phyloP scores from a whole-genome alignment of 2,329 filamentous ascomycete genomes.

The Rhynchosporium agropyri region DNA sequence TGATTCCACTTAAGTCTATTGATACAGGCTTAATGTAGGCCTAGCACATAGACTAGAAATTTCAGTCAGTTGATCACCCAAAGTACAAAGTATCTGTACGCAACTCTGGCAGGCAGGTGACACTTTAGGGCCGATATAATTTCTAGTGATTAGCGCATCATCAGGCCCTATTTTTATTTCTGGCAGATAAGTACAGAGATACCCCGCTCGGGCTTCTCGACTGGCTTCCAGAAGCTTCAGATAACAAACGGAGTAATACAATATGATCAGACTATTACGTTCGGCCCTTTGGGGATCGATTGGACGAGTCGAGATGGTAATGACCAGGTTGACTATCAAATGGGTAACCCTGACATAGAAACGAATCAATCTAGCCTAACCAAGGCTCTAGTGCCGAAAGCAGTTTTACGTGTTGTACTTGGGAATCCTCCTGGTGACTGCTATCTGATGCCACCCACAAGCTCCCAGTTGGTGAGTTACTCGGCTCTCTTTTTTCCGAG shows the following conservation, averaged over 20 bases:
- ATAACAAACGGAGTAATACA: too few species aligned
- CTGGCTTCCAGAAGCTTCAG: conserved; percentile 4
- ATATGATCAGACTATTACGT: too few species aligned
- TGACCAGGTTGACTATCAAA: too few species aligned
- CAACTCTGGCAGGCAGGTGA: conserved; percentile 1
- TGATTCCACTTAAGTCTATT: too few species aligned
- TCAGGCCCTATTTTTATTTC: not conserved
- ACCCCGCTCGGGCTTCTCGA: conserved; percentile 4
- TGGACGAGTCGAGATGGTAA: too few species aligned
- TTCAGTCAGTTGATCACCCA: too few species aligned
- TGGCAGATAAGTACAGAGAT: not conserved
- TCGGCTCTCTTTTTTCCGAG: not conserved
- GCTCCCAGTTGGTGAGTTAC: too few species aligned
- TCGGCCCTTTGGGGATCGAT: too few species aligned
- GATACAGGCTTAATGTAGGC: too few species aligned
- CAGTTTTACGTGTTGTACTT: not conserved
- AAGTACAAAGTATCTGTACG: too few species aligned
- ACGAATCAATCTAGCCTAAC: not conserved
- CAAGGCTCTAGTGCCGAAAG: not conserved
- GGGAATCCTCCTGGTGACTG: not conserved
- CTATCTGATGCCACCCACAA: not conserved
- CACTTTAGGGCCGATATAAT: not conserved
- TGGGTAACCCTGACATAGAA: not conserved
- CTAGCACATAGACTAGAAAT: too few species aligned
- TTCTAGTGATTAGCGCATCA: not conserved